These are phyloP conservation scores for Candida dubliniensis DNA, from an alignment of 1,139 yeast genomes.

Conservation along the genomic window DNA sequence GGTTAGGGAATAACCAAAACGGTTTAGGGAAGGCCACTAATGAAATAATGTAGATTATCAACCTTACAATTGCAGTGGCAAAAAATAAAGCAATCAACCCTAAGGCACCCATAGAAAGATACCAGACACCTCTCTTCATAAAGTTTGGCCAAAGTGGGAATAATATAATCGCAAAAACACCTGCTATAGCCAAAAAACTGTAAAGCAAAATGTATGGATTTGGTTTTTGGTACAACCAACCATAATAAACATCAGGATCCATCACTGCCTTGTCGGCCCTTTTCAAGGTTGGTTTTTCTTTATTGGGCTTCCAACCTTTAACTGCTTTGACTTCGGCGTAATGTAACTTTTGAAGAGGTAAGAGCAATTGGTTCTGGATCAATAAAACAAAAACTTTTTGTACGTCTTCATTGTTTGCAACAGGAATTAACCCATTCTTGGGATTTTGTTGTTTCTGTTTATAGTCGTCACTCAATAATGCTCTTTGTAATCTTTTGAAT, in stretches of 20 bases:
- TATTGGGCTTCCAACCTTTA: conserved; percentile 64
- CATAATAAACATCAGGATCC: conserved; percentile 75
- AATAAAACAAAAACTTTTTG: conserved; percentile 62
- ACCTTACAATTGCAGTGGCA: conserved; percentile 74
- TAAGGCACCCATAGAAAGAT: conserved; percentile 73
- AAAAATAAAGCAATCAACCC: conserved; percentile 77
- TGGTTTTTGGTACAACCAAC: conserved; percentile 84
- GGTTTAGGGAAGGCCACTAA: conserved; percentile 63
- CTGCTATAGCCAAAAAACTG: conserved; percentile 63
- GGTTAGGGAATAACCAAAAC: conserved; percentile 93
- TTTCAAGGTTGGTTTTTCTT: conserved; percentile 71
- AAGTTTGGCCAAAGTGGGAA: conserved; percentile 96
- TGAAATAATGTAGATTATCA: conserved; percentile 68
- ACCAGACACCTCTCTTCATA: conserved; percentile 92
- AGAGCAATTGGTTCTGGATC: conserved; percentile 71
- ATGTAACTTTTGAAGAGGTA: conserved; percentile 73
- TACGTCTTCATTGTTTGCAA: conserved; percentile 55
- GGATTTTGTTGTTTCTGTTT: conserved; percentile 55
- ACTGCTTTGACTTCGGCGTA: conserved; percentile 67
- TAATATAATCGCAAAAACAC: conserved; percentile 72
- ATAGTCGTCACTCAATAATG: conserved; percentile 74
- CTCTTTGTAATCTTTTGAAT: conserved; percentile 78
- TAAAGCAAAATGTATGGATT: conserved; percentile 65
- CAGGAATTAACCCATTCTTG: conserved; percentile 55
- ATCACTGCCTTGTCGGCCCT: conserved; percentile 68